phyloP scores from a whole-genome alignment of 768 basidiomycete genomes.

The Amanita pseudoporphyria region DNA sequence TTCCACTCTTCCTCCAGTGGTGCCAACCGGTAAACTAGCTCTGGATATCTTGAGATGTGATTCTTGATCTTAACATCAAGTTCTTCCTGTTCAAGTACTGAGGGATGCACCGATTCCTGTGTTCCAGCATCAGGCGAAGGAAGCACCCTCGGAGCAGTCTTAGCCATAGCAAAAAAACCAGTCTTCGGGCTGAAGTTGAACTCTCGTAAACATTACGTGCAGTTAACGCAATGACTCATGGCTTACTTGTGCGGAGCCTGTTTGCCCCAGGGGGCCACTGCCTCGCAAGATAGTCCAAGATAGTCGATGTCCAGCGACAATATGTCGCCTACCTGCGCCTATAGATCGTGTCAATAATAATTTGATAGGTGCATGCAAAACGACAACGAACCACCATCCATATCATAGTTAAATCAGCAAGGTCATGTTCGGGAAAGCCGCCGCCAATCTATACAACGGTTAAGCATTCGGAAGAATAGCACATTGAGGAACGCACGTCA shows the following conservation, averaged over 20 bases:
- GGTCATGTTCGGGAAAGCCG: conserved; percentile 57
- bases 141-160: conserved; percentile 34
- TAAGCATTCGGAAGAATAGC: neutral
- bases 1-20: conserved; percentile 46
- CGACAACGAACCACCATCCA: conserved; percentile 53
- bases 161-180: conserved; percentile 44
- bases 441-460: conserved; percentile 46
- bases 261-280: conserved; percentile 49
- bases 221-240: neutral
- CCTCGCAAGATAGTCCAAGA: conserved; percentile 36
- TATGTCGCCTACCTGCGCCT: conserved; percentile 50
- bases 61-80: conserved; percentile 24
- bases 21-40: conserved; percentile 31
- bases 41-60: conserved; percentile 30
- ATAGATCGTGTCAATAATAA: neutral
- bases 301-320: conserved; percentile 50
- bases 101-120: conserved; percentile 53
- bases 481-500: conserved; percentile 24
- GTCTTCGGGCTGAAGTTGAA: conserved; percentile 30
- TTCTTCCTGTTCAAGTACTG: conserved; percentile 38
- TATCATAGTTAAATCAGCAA: conserved; percentile 51
- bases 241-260: conserved; percentile 57
- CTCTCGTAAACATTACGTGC: conserved; percentile 1
- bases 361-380: neutral
- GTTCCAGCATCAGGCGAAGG: conserved; percentile 39